Percentiles rank a stretch among this genome's conserved stretches.
Conservation (phyloP, 2,329 filamentous ascomycete genomes). For the Thermoascus crustaceus region DNA sequence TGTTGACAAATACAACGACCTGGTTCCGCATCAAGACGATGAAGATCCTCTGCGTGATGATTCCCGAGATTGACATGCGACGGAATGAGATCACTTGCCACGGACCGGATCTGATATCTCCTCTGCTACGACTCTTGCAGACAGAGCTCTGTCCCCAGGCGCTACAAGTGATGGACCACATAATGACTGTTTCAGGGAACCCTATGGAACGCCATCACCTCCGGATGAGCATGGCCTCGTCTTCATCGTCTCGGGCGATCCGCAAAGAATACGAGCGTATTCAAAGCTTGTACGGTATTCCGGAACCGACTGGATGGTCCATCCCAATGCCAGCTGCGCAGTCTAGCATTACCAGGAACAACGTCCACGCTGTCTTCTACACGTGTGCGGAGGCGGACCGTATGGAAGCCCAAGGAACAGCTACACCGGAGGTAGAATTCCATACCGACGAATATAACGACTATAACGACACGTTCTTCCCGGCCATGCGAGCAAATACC, state of each 20-base stretch:
- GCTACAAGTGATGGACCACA: constrained; percentile 82
- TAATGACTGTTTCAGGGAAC: constrained; percentile 87
- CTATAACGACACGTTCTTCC: constrained; percentile 67
- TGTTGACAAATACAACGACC: constrained; percentile 76
- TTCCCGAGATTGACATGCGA: constrained; percentile 88
- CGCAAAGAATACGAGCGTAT: constrained; percentile 93
- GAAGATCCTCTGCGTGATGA: constrained; percentile 74
- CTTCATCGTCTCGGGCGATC: constrained; percentile 69
- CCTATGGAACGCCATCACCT: constrained; percentile 91
- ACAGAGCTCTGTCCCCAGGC: constrained; percentile 92
- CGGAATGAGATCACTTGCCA: constrained; percentile 83
- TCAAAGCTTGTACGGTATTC: constrained; percentile 91
- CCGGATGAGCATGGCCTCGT: constrained; percentile 93
- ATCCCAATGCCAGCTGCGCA: constrained; percentile 88
- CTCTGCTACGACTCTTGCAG: constrained; percentile 77
- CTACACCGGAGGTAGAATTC: constrained; percentile 85
- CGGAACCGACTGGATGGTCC: constrained; percentile 91
- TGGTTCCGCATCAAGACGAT: constrained; percentile 94
- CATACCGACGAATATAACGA: constrained; percentile 83
- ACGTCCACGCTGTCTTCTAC: constrained; percentile 94
- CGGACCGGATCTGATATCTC: constrained; percentile 90
- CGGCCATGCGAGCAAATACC: constrained; percentile 70
- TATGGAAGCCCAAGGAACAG: constrained; percentile 52
- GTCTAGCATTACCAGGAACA: constrained; percentile 74
- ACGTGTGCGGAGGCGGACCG: constrained; percentile 66